Conservation (phyloP, 148 eudicot genomes). For the Salicornia ramosissima region DNA sequence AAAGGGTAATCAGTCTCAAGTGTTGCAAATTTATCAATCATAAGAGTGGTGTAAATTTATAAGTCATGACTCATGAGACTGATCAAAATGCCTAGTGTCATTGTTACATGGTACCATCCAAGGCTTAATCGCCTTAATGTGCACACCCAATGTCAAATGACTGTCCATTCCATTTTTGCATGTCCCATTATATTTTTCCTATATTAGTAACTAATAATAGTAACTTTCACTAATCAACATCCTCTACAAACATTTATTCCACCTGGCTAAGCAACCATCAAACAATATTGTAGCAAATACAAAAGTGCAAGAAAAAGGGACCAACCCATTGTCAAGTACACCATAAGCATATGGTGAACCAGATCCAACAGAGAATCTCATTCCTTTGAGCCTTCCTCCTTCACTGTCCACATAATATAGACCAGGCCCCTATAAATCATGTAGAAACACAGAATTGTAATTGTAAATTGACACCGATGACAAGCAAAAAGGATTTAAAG, state of each 20-base stretch:
- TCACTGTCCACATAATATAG: slow-evolving; percentile 97
- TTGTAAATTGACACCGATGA: background rate
- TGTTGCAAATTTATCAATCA: too few relatives aligned
- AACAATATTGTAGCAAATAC: background rate
- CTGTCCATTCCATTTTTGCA: too few relatives aligned
- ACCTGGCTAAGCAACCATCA: background rate
- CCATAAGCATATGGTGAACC: slow-evolving; percentile 99
- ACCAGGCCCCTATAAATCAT: slow-evolving; percentile 77
- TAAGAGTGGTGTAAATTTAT: too few relatives aligned
- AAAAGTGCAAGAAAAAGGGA: slow-evolving; percentile 4
- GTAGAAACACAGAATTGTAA: slow-evolving; percentile 1
- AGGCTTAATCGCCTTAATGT: too few relatives aligned
- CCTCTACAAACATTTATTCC: too few relatives aligned
- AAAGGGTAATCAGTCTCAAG: too few relatives aligned
- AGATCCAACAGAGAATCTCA: slow-evolving; percentile 92
- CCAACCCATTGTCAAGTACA: slow-evolving; percentile 89
- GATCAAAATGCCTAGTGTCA: too few relatives aligned
- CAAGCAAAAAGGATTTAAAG: background rate
- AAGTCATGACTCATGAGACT: too few relatives aligned
- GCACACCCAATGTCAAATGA: background rate
- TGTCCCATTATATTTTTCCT: too few relatives aligned
- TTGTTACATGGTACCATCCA: too few relatives aligned
- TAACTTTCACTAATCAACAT: too few relatives aligned
- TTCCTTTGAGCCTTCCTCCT: slow-evolving; percentile 96
- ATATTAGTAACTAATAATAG: too few relatives aligned